phyloP scores from a whole-genome alignment of 106 monocot species.

The Posidonia australis region DNA sequence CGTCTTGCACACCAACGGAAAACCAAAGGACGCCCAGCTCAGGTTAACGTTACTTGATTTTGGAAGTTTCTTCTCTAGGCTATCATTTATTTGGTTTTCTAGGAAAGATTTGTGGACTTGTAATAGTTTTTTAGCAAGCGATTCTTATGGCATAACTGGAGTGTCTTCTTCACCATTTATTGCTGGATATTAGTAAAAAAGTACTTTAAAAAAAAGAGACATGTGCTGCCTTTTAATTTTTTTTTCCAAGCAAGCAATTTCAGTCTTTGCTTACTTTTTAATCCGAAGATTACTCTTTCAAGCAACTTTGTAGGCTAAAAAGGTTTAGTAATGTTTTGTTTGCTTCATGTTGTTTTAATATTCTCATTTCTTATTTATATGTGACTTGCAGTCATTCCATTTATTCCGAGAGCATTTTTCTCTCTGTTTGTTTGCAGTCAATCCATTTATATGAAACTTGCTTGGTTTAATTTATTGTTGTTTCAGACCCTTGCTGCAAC shows the following conservation, averaged over 20 bases:
- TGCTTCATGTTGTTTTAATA: no score
- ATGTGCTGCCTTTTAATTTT: no score
- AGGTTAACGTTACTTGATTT: slow-evolving; percentile 40
- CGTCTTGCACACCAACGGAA: slow-evolving; percentile 73
- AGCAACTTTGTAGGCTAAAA: no score
- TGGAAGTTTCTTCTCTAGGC: background rate
- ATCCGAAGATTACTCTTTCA: no score
- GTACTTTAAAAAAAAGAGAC: background rate
- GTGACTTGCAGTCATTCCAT: background rate
- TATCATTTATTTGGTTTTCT: background rate
- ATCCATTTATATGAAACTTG: background rate
- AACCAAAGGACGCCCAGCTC: slow-evolving; percentile 60
- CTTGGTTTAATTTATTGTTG: background rate
- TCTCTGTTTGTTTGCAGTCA: background rate
- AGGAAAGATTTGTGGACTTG: background rate
- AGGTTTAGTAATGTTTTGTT: background rate
- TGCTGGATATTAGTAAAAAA: background rate
- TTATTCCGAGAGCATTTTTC: background rate
- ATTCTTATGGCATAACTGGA: no score
- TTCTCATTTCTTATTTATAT: background rate
- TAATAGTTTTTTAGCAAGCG: background rate
- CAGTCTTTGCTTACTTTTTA: no score
- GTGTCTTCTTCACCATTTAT: background rate
- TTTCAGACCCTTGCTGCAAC: slow-evolving; percentile 72
- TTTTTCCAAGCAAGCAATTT: no score